Base-by-base conservation (phyloP, 495 filamentous ascomycete genomes). In the Baudoinia panamericana region DNA sequence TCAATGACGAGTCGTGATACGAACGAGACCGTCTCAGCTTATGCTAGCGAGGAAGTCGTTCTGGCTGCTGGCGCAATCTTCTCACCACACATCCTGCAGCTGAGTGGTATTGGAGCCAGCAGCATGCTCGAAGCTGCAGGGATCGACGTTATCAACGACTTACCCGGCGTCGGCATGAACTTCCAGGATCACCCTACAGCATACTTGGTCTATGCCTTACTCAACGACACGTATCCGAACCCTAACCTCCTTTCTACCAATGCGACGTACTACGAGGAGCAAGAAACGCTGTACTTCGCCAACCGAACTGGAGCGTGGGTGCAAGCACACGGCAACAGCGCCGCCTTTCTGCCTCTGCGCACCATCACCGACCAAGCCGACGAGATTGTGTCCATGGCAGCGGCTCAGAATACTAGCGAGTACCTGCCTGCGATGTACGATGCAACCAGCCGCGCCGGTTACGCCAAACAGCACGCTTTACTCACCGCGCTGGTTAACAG, bases 11-110 rank as follows among this genome's bases (percentile, higher is more conserved):
- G 21, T 64, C 60, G 30, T 29, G 42, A 41, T 7, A 35, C 45
- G 18, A 26, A 22, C 15, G 34, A 52, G 31, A 36, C 30, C 15
- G 43, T 48, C 19, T 21, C 16, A 27, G 59, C 60, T 1, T n/a
- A n/a, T n/a, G n/a, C n/a, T n/a, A 48, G 44, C 12, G 36, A 57
- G 12, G 73, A 78, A 43, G 62, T 77, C 15, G 65, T 79, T 31
- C 30, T 78, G 23, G 58, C 63, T 4, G 69, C 65, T 1, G 75
- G 74, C 0, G 51, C 59, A 0, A 47, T 75, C 30, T 60, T 71
- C 30, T 65, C 69, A 0, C 70, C 73, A 0, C 68, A 76, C 50
- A 44, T 76, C 2, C 63, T 78, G 0, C 67, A 76, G 51, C 51
- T 76, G 2, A 76, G 71, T 4, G 75, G 75, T 4, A 62, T 77